Percentiles rank a stretch among this genome's conserved stretches.
Conservation (phyloP, 2,329 filamentous ascomycete species). For the Botrytis tulipae region DNA sequence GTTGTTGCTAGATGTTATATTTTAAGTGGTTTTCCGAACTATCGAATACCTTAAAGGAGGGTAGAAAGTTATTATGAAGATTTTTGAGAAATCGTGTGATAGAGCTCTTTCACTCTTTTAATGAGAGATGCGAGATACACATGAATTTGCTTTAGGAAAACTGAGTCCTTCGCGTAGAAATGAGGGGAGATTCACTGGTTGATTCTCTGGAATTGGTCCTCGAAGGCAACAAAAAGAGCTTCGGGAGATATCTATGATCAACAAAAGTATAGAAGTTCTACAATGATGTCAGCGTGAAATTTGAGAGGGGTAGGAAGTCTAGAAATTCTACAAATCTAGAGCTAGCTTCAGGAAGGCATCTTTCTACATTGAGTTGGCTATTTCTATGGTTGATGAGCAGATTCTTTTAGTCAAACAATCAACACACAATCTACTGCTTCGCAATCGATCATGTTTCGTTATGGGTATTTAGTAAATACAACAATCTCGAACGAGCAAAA, state of each 20-base stretch:
- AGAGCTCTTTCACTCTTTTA: not conserved
- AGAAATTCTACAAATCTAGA: no score
- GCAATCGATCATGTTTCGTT: not conserved
- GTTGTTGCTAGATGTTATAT: not conserved
- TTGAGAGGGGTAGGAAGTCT: not conserved
- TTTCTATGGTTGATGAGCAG: not conserved
- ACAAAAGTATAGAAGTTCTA: not conserved
- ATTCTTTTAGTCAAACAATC: not conserved
- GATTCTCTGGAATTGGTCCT: not conserved
- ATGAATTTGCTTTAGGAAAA: not conserved
- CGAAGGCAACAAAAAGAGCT: not conserved
- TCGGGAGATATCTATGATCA: accelerated
- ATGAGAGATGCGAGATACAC: not conserved
- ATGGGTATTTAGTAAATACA: not conserved
- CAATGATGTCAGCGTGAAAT: accelerated
- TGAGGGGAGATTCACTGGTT: accelerated
- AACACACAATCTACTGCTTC: not conserved
- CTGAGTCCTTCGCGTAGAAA: accelerated
- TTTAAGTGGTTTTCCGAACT: accelerated
- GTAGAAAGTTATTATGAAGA: not conserved
- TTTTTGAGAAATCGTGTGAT: not conserved
- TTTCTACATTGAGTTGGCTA: no score
- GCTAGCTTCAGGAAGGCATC: no score
- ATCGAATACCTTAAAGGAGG: not conserved
- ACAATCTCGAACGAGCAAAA: not conserved